These are phyloP conservation scores for Cyberlindnera petersonii DNA, from an alignment of 805 yeast species.

Conservation along the genomic window DNA sequence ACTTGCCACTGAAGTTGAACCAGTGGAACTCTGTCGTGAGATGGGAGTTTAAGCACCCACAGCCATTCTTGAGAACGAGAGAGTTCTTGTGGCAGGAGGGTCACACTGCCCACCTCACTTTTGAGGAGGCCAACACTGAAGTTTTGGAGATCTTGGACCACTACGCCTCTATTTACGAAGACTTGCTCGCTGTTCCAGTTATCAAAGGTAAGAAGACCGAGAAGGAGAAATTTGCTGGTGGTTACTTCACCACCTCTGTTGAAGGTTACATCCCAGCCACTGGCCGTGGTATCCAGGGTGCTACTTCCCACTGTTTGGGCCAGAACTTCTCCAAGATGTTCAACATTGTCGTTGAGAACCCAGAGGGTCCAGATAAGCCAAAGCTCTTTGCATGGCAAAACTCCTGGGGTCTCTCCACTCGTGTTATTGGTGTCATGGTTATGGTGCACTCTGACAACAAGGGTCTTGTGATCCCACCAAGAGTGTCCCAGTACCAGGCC, in stretches of 20 bases:
- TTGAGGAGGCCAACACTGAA: conserved; percentile 76
- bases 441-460: conserved; percentile 98
- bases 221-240: conserved; percentile 98
- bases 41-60: conserved; percentile 99
- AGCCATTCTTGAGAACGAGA: conserved; percentile 97
- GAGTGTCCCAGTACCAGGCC: conserved; percentile 89
- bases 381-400: conserved; percentile 90
- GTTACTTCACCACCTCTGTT: conserved; percentile 88
- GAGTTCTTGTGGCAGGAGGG: conserved; percentile 99
- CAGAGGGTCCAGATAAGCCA: conserved; percentile 84
- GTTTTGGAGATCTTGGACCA: conserved; percentile 81
- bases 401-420: conserved; percentile 98
- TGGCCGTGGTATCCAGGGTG: conserved; percentile 99
- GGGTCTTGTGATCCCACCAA: conserved; percentile 96
- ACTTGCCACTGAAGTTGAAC: conserved; percentile 90
- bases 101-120: conserved; percentile 92
- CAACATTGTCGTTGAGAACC: conserved; percentile 91
- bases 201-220: conserved; percentile 93
- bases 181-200: conserved; percentile 95
- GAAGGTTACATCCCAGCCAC: conserved; percentile 98
- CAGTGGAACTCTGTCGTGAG: conserved; percentile 99
- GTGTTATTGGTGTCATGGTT: conserved; percentile 98
- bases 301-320: conserved; percentile 96
- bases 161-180: conserved; percentile 82
- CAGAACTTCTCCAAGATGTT: conserved; percentile 99